phyloP scores from a whole-genome alignment of 441 rosid species.

The Pelargonium fulgidum region DNA sequence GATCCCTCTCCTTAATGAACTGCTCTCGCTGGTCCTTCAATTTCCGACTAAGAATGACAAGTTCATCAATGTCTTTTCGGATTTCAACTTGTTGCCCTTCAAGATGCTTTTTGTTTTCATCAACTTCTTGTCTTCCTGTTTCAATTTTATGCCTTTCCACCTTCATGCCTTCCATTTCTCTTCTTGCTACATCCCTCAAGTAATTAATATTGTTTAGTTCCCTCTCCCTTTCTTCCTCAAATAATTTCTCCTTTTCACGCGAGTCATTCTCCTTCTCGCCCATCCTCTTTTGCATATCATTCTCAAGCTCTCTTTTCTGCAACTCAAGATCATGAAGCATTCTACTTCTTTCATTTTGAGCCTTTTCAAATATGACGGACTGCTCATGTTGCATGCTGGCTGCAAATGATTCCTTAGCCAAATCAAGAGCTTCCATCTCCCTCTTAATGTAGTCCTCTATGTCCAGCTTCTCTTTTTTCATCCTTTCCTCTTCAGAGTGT shows the following conservation, averaged over 20 bases:
- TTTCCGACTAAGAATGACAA: constrained; percentile 61
- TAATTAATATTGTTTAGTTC: constrained; percentile 58
- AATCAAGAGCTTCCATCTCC: constrained; percentile 60
- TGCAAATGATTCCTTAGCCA: constrained; percentile 61
- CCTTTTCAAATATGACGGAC: constrained; percentile 42
- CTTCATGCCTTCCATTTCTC: constrained; percentile 78
- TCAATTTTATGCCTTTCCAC: constrained; percentile 49
- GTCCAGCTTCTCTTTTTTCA: constrained; percentile 52
- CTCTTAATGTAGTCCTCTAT: constrained; percentile 42
- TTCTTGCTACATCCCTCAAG: constrained; percentile 71
- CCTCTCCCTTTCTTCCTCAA: constrained; percentile 79
- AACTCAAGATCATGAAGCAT: constrained; percentile 62
- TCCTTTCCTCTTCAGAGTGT: constrained; percentile 54
- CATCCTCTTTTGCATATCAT: constrained; percentile 46
- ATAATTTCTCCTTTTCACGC: constrained; percentile 42
- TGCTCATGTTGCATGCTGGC: constrained; percentile 72
- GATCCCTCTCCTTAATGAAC: constrained; percentile 68
- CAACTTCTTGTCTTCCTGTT: constrained; percentile 61
- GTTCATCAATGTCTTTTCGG: constrained; percentile 74
- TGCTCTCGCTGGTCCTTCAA: constrained; percentile 77
- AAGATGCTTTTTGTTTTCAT: constrained; percentile 58
- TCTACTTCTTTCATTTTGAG: constrained; percentile 68
- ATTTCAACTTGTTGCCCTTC: constrained; percentile 77
- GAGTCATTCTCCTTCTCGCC: constrained; percentile 63
- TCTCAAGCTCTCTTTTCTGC: constrained; percentile 59